Base-by-base conservation (phyloP, 768 basidiomycete species). In the Infundibulicybe gibba region DNA sequence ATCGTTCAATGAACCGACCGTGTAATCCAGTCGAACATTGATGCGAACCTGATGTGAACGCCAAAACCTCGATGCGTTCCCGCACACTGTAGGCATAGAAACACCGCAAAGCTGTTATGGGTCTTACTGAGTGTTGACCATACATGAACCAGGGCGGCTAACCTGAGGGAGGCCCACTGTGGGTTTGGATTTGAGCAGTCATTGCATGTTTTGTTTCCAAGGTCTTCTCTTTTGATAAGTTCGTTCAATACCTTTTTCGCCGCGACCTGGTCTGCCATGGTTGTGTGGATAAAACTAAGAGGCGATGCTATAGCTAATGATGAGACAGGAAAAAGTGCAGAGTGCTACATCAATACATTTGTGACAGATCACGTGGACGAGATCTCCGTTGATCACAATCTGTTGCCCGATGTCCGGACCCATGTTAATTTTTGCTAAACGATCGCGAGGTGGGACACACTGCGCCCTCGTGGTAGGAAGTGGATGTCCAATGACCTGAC, bases 91-190 rank as follows among this genome's bases (percentile, higher is more conserved):
- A 99, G 74, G 66, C 95, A 99, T 47, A 97, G 78, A 61, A 95
- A 94, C 47, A 92, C 75, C 32, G 90, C 89, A 60, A 90, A 88
- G 64, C 85, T 88, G 35, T 19, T 25, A 38, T 14, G 62, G 38
- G 45, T 35, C 43, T 43, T 40, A 13, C 19, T 49, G 38, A 45
- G 41, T 56, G 44, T 54, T 20, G 51, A 37, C 52, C 51, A 51
- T 32, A 32, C 19, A 41, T 6, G 48, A 41, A 35, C 45, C 41
- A 39, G 4, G 32, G 48, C 31, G 41, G 50, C 67, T 49, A 54
- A 87, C 87, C 87, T 81, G 52, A 90, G 65, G 19, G 83, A 85
- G n/a, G 91, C 90, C 94, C 94, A 97, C 61, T 95, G 94, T 0
- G 94, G 94, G 59, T 91, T 90, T n/a, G 89, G 93, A 50, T 87